These are phyloP conservation scores for Metroxylon sagu DNA, from an alignment of 176 grass and related monocot species.

Conservation along the genomic window DNA sequence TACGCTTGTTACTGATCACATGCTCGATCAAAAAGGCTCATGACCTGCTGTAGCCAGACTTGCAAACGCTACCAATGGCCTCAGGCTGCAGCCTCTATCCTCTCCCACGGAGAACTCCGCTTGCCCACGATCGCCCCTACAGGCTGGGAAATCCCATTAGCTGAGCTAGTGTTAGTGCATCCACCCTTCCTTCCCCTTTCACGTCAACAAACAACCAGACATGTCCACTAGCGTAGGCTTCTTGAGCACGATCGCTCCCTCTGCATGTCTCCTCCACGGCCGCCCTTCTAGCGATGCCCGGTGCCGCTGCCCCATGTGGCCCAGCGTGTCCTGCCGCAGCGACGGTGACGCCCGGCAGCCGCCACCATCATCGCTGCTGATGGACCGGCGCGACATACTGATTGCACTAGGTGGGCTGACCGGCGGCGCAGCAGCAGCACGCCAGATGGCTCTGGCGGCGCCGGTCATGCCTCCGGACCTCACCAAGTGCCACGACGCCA, in stretches of 20 bases:
- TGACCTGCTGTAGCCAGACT: too few relatives aligned
- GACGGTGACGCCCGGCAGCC: background rate
- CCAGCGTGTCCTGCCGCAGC: background rate
- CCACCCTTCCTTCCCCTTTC: too few relatives aligned
- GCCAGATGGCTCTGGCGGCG: background rate
- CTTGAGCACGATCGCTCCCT: conserved; percentile 10
- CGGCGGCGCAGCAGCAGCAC: background rate
- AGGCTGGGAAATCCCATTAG: too few relatives aligned
- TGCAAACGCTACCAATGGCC: too few relatives aligned
- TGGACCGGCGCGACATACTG: conserved; percentile 27
- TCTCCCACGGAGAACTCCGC: too few relatives aligned
- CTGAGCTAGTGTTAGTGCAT: too few relatives aligned
- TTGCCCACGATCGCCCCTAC: too few relatives aligned
- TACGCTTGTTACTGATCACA: too few relatives aligned
- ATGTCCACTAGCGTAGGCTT: conserved; percentile 10
- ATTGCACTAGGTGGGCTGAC: conserved; percentile 18
- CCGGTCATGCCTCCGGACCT: conserved; percentile 27
- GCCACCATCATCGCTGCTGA: background rate
- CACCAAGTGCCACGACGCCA: conserved; percentile 5
- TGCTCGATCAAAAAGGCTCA: too few relatives aligned
- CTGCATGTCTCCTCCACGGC: conserved; percentile 27
- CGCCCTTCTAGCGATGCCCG: background rate
- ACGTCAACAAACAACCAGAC: too few relatives aligned
- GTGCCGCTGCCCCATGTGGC: background rate
- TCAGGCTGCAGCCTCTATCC: too few relatives aligned